Evolutionary conservation across 176 grass and related monocot species (phyloP).

Genomic region (Melocanna baccifera): DNA sequence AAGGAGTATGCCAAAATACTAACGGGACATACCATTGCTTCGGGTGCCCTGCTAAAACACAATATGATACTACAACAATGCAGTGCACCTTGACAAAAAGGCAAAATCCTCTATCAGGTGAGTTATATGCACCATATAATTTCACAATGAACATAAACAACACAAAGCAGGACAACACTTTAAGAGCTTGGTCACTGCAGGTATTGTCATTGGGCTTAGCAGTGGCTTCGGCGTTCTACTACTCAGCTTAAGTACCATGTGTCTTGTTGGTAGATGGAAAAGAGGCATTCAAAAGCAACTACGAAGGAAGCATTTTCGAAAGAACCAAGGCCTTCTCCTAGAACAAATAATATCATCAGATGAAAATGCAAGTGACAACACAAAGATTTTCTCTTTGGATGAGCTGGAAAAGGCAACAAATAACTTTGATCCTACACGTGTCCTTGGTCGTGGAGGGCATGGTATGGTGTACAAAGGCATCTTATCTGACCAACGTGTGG

Average conservation of each 20-base stretch:
- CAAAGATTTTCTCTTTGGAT: slow-evolving; percentile 10
- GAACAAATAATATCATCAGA: slow-evolving; percentile 32
- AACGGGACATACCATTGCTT: neutral
- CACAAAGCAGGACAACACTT: neutral
- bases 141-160: neutral
- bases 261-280: no score
- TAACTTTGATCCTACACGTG: neutral
- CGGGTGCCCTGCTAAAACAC: neutral
- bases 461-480: slow-evolving; percentile 20
- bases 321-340: slow-evolving; percentile 31
- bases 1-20: slow-evolving; percentile 10
- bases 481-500: slow-evolving; percentile 17
- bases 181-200: neutral
- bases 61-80: neutral
- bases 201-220: no score
- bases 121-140: neutral
- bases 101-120: slow-evolving; percentile 14
- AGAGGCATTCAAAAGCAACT: no score
- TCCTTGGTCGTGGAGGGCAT: slow-evolving; percentile 14
- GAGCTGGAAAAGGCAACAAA: slow-evolving; percentile 24
- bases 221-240: no score
- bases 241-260: no score
- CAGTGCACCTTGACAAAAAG: neutral
- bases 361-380: slow-evolving; percentile 2
- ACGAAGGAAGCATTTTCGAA: neutral